phyloP scores from a whole-genome alignment of 352 stramenopile species.

The Pythium aphanidermatum region DNA sequence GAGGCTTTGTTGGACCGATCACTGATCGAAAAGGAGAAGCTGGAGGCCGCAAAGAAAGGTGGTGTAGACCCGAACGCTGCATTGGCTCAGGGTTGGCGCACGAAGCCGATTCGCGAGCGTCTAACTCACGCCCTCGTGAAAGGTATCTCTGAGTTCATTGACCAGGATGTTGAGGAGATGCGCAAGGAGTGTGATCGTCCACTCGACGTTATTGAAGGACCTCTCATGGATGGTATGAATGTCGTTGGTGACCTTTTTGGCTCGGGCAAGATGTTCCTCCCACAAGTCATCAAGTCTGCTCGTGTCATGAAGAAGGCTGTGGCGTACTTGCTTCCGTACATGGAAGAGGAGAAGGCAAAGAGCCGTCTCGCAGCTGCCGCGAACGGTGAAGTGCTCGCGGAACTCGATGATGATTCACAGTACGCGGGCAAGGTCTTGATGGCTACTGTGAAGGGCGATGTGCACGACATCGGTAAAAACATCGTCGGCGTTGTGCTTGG shows the following conservation, averaged over 20 bases:
- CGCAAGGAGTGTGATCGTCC: conserved; percentile 60
- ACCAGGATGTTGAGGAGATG: conserved; percentile 95
- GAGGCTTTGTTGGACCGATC: conserved; percentile 91
- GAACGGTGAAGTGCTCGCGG: conserved; percentile 81
- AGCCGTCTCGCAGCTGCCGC: conserved; percentile 65
- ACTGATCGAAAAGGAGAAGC: conserved; percentile 77
- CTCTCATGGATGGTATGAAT: conserved; percentile 98
- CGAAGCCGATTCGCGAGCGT: conserved; percentile 86
- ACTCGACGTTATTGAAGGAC: conserved; percentile 97
- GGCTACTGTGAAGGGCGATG: conserved; percentile 98
- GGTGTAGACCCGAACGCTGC: conserved; percentile 35
- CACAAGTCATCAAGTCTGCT: conserved; percentile 98
- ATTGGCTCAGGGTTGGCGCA: conserved; percentile 86
- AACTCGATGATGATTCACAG: conserved; percentile 75
- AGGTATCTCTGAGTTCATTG: conserved; percentile 95
- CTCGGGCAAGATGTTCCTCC: conserved; percentile 97
- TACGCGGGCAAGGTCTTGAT: conserved; percentile 94
- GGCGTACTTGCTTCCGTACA: conserved; percentile 96
- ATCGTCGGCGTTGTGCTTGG: conserved; percentile 97
- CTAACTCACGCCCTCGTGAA: conserved; percentile 96
- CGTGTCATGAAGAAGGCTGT: conserved; percentile 99
- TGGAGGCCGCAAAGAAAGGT: conserved; percentile 82
- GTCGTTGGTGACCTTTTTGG: conserved; percentile 96
- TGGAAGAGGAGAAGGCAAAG: conserved; percentile 95
- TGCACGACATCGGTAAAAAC: conserved; percentile 99